Evolutionary conservation across 2,329 filamentous ascomycete species (phyloP), one percentile per base, ranked within the genome.

Genomic region (Leptographium procerum): DNA sequence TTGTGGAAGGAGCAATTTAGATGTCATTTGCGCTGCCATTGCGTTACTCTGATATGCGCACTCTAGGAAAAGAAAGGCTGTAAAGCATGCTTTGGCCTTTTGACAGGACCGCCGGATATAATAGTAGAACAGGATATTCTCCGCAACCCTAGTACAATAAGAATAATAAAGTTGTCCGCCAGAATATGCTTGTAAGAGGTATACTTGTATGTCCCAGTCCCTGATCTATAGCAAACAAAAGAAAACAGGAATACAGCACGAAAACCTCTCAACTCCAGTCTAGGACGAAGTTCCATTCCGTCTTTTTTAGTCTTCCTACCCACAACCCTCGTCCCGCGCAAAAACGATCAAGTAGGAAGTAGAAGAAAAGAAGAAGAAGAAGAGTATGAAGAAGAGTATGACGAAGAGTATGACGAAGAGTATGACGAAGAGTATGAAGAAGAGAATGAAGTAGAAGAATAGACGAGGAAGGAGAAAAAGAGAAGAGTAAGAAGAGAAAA

Each of bases 401-500:
- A n/a, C n/a, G n/a, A n/a, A n/a, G n/a, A n/a, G n/a, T n/a, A n/a
- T n/a, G n/a, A n/a, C n/a, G n/a, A n/a, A n/a, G n/a, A n/a, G n/a
- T n/a, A n/a, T n/a, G n/a, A n/a, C n/a, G n/a, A n/a, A n/a, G n/a
- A n/a, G n/a, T n/a, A n/a, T n/a, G n/a, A n/a, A n/a, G n/a, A n/a
- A n/a, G n/a, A n/a, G n/a, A n/a, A n/a, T n/a, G n/a, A n/a, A n/a
- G n/a, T n/a, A n/a, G n/a, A n/a, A n/a, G n/a, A n/a, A n/a, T n/a
- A n/a, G n/a, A n/a, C n/a, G n/a, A n/a, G n/a, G n/a, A n/a, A n/a
- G n/a, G n/a, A n/a, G n/a, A n/a, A n/a, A n/a, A n/a, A n/a, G n/a
- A n/a, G n/a, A n/a, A n/a, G n/a, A n/a, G n/a, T n/a, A 31, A 56
- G 60, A 53, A 61, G 55, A 56, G 59, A 58, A 59, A 57, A 59